Evolutionary conservation across 2,329 filamentous ascomycete genomes (phyloP).

Genomic region (Dryadomyces sulphureus): DNA sequence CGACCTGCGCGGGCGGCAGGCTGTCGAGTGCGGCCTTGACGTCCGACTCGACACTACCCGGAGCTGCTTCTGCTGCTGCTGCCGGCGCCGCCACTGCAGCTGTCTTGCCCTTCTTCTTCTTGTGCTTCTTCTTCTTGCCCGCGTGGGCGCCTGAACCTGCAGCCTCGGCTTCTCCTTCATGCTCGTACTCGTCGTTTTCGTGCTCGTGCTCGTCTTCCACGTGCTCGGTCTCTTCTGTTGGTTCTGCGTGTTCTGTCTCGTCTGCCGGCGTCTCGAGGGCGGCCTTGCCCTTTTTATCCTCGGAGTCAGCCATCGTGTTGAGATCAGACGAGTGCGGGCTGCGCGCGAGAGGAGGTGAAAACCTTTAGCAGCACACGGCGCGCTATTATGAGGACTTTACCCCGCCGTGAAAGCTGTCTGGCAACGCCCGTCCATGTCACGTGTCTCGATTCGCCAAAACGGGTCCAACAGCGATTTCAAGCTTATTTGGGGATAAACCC

Average conservation of each 20-base stretch:
- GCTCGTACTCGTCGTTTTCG: slow-evolving; percentile 30
- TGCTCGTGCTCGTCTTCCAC: slow-evolving; percentile 31
- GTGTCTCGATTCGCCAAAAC: neutral
- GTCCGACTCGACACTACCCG: slow-evolving; percentile 21
- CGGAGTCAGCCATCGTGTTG: neutral
- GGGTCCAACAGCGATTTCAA: no score
- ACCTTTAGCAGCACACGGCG: neutral
- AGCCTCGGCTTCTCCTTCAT: slow-evolving; percentile 6
- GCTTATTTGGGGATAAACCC: no score
- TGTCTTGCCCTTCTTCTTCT: slow-evolving; percentile 45
- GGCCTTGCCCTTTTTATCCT: neutral
- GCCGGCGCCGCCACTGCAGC: slow-evolving; percentile 15
- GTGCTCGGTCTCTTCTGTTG: neutral
- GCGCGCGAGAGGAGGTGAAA: neutral
- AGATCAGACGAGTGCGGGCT: no score
- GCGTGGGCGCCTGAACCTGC: neutral
- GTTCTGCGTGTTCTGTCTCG: slow-evolving; percentile 1
- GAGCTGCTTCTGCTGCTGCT: slow-evolving; percentile 15
- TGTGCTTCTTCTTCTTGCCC: slow-evolving; percentile 53
- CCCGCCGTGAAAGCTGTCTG: neutral
- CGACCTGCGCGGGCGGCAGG: slow-evolving; percentile 40
- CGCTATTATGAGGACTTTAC: neutral
- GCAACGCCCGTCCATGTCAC: neutral
- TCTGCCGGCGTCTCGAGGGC: neutral
- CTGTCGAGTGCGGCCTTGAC: slow-evolving; percentile 36